Base-by-base conservation (phyloP, 2,329 filamentous ascomycete genomes). In the Coniochaeta sp. region DNA sequence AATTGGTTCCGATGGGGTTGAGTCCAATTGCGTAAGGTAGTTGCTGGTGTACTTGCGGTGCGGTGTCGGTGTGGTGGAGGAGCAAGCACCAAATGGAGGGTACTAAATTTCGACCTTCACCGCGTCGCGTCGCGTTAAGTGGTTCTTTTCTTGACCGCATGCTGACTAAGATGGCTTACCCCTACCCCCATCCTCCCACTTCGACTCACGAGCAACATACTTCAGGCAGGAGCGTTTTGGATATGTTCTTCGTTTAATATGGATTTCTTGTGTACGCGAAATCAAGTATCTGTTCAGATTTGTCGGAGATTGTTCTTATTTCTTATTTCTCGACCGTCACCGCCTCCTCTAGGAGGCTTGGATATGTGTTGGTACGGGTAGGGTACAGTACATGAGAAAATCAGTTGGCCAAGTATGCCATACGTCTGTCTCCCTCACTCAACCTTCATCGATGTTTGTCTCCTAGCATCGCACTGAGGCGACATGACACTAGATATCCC, bases 101-200 rank as follows among this genome's bases (percentile, higher is more conserved):
- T 42, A n/a, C 28, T 31, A 31, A 48, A 48, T 48, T 48, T 48
- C 45, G 28, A 48, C 38, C 27, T n/a, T 12, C 35, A 42, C 26
- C 45, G 45, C 45, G 45, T 48, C 45, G 45, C 24, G 45, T 28
- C 45, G 45, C 45, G 45, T 48, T 48, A 48, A 48, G 45, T 48
- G 45, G 26, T 30, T 31, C 45, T 30, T 46, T 3, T 26, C 20
- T 13, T 5, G 13, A 10, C 7, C 5, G 10, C n/a, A 30, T 42
- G 38, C 20, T 42, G 38, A 42, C 46, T 48, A 48, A 48, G 26
- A 12, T 48, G n/a, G 16, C n/a, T n/a, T n/a, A n/a, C n/a, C n/a
- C n/a, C n/a, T n/a, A n/a, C n/a, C n/a, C n/a, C n/a, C n/a, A n/a
- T n/a, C n/a, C n/a, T n/a, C n/a, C n/a, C n/a, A n/a, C n/a, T n/a